Conservation (phyloP, 2,329 filamentous ascomycete genomes). For the Microdochium bolleyi region DNA sequence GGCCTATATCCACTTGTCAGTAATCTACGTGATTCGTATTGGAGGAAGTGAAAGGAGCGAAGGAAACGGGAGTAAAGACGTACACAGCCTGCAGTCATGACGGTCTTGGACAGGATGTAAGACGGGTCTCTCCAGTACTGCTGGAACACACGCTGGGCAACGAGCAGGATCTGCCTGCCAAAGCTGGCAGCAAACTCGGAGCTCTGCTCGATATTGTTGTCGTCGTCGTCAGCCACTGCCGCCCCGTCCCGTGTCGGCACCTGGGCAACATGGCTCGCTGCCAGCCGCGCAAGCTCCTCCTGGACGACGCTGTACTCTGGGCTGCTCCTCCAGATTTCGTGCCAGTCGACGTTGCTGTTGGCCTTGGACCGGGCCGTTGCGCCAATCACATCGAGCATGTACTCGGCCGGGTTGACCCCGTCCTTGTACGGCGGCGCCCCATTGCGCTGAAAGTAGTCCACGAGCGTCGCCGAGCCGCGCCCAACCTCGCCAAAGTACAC, state of each 20-base stretch:
- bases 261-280: no score
- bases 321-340: conserved; percentile 38
- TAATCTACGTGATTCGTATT: no score
- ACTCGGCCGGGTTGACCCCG: conserved; percentile 56
- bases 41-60: no score
- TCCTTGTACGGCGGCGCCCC: conserved; percentile 42
- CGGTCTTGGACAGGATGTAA: conserved; percentile 68
- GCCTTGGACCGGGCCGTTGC: no score
- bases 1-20: no score
- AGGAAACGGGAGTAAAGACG: no score
- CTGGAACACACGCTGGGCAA: conserved; percentile 63
- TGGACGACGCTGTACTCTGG: conserved; percentile 28
- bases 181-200: conserved; percentile 77
- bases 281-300: conserved; percentile 5
- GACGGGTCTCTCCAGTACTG: conserved; percentile 77
- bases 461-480: conserved; percentile 36
- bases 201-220: neutral
- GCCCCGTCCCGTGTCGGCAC: no score
- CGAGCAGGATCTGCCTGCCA: conserved; percentile 52
- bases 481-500: conserved; percentile 52
- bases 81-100: conserved; percentile 56
- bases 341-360: conserved; percentile 24
- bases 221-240: conserved; percentile 1
- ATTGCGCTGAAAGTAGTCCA: conserved; percentile 49
- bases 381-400: conserved; percentile 45